Evolutionary conservation across 2,329 filamentous ascomycete genomes (phyloP), one percentile per base, ranked within the genome.

Genomic region (Colletotrichum gigasporum): DNA sequence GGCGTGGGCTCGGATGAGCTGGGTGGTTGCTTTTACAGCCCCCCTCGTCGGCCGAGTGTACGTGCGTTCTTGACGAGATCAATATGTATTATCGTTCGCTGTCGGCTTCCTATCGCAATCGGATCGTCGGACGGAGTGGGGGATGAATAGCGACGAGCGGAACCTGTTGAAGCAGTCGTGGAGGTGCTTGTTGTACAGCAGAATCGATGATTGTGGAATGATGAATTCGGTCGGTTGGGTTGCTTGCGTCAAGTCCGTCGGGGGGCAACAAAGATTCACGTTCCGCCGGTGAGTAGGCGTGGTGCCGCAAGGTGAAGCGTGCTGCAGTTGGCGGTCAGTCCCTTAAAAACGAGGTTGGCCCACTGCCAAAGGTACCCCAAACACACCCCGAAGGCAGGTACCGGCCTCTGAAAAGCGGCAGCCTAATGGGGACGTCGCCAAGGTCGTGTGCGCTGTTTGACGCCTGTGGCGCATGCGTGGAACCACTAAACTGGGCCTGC

Each of bases 381-480:
- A n/a, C n/a, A n/a, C n/a, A n/a, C n/a, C n/a, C n/a, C n/a, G n/a
- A n/a, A n/a, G n/a, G n/a, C 48, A 56, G 53, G 53, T 45, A 37
- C 53, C 26, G 18, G 41, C 14, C 11, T 41, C 22, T 41, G 16
- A 32, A 42, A 9, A 22, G 18, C 6, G 7, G 52, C 26, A 44
- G 52, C 52, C 52, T 55, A 26, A 56, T 26, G 50, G 20, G 34
- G 14, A 39, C 28, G 8, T 16, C n/a, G 50, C 14, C n/a, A 10
- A 26, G 35, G 41, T 56, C 52, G 41, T 47, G 52, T 47, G 41
- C 52, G 52, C 41, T 45, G 53, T 35, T 56, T 47, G 53, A 56
- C 41, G 53, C 53, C 41, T 47, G 53, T 56, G 53, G 41, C 53
- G 53, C 41, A 24, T 56, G 53, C 53, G 28, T 56, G 53, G 53